These are phyloP conservation scores for Fusarium sp. DNA, from an alignment of 2,329 filamentous ascomycete species.

Conservation along the genomic window DNA sequence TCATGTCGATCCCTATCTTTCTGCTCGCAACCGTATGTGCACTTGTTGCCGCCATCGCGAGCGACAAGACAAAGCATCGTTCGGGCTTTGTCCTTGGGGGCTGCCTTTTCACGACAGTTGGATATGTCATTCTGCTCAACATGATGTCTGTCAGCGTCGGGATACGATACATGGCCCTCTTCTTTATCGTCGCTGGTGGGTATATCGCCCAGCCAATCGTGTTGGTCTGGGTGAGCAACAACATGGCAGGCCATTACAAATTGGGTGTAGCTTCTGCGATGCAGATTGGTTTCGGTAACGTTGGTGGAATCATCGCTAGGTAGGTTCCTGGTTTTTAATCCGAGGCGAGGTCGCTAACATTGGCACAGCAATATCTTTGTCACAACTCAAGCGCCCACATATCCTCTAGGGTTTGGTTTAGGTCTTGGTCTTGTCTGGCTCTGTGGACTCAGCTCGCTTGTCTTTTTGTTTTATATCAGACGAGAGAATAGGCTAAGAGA, in stretches of 20 bases:
- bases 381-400: neutral
- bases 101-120: neutral
- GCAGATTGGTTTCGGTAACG: neutral
- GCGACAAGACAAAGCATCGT: neutral
- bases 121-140: neutral
- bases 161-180: neutral
- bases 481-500: neutral
- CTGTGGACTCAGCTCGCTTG: neutral
- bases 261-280: neutral
- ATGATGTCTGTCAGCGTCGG: neutral
- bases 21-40: neutral
- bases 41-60: neutral
- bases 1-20: neutral
- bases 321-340: neutral
- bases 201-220: neutral
- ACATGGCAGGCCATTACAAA: neutral
- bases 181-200: neutral
- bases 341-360: neutral
- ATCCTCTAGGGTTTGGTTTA: neutral
- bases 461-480: neutral
- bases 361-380: neutral
- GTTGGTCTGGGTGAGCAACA: neutral
- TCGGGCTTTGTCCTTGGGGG: neutral
- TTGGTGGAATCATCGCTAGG: neutral
- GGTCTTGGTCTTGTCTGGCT: neutral